These are phyloP conservation scores for Diplodia intermedia DNA, from an alignment of 2,329 filamentous ascomycete species.

Conservation along the genomic window DNA sequence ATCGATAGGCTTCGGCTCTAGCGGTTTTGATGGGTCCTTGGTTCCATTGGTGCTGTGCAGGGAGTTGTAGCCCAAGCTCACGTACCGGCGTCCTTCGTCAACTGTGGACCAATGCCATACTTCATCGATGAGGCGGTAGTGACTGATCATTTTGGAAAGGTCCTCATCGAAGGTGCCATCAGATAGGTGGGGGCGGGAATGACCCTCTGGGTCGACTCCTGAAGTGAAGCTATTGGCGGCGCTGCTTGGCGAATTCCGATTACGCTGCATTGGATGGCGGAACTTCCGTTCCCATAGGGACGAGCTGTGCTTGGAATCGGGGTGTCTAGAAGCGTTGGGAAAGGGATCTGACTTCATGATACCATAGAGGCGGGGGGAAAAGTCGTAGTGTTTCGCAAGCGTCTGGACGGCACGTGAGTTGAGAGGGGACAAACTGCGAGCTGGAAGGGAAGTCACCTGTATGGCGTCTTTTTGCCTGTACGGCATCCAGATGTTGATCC, in stretches of 20 bases:
- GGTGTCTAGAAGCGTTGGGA: constrained; percentile 34
- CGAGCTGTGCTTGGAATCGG: constrained; percentile 35
- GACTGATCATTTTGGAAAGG: constrained; percentile 47
- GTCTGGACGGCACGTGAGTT: constrained; percentile 37
- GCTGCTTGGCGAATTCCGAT: background rate
- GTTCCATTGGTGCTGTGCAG: constrained; percentile 51
- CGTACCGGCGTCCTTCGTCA: constrained; percentile 71
- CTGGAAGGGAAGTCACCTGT: constrained; percentile 43
- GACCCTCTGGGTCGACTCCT: constrained; percentile 5
- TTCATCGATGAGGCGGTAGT: constrained; percentile 68
- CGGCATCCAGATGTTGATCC: constrained; percentile 79
- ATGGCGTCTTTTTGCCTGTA: constrained; percentile 65
- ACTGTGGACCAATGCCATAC: constrained; percentile 80
- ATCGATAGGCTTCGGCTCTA: background rate
- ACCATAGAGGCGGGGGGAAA: constrained; percentile 69
- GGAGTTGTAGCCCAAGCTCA: constrained; percentile 76
- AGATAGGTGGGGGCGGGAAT: background rate
- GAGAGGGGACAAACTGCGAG: background rate
- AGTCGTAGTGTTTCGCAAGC: constrained; percentile 69
- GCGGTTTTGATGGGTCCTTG: constrained; percentile 5
- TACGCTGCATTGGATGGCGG: background rate
- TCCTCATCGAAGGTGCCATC: background rate
- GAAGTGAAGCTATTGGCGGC: background rate
- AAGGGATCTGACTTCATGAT: constrained; percentile 67
- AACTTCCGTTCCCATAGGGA: constrained; percentile 27